A percentile compares a stretch with the other conserved stretches of the same genome.
Conservation (phyloP, 805 yeast genomes). For the Pichia nanzhaoensis region DNA sequence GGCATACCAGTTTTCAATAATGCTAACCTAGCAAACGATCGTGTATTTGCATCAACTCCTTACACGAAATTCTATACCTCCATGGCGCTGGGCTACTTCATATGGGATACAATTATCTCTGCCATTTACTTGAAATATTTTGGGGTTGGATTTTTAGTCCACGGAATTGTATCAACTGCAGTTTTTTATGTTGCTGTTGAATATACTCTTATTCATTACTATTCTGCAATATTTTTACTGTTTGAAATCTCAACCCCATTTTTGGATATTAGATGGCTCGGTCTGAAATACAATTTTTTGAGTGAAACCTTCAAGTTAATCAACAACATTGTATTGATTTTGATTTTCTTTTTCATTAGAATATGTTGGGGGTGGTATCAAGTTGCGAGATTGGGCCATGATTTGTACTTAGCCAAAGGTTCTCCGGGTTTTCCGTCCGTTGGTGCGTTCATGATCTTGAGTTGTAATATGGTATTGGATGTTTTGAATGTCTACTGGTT, state of each 20-base stretch:
- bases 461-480: constrained; percentile 30
- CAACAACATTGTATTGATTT: constrained; percentile 30
- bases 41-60: constrained; percentile 30
- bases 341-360: constrained; percentile 30
- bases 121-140: constrained; percentile 23
- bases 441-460: constrained; percentile 25
- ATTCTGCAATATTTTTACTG: constrained; percentile 30
- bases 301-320: constrained; percentile 26
- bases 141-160: constrained; percentile 32
- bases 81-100: constrained; percentile 31
- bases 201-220: constrained; percentile 27
- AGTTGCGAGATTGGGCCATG: constrained; percentile 23
- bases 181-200: constrained; percentile 26
- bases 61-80: constrained; percentile 26
- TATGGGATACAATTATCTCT: constrained; percentile 32
- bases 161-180: constrained; percentile 31
- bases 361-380: constrained; percentile 36
- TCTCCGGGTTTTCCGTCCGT: constrained; percentile 25
- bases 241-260: constrained; percentile 35
- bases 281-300: constrained; percentile 27
- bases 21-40: constrained; percentile 23
- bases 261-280: constrained; percentile 33
- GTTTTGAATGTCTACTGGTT: constrained; percentile 33
- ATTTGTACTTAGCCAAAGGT: constrained; percentile 22
- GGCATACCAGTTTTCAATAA: constrained; percentile 28